These are phyloP conservation scores for Platismatia glauca DNA, from an alignment of 495 filamentous ascomycete genomes.

Conservation along the genomic window DNA sequence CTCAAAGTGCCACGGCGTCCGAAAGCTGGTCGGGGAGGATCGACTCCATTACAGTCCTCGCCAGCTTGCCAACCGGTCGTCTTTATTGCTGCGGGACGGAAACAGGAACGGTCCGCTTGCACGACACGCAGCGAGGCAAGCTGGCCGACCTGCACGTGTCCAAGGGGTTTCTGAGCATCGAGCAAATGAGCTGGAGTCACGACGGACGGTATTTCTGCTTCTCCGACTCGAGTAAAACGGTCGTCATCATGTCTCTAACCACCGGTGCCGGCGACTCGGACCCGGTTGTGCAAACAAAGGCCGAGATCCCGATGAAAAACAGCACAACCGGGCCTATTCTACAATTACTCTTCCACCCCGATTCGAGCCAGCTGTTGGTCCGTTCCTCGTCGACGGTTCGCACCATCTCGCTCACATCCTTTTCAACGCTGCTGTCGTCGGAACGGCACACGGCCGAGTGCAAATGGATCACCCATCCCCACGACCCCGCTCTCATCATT, in stretches of 20 bases:
- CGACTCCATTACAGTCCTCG: slow-evolving; percentile 22
- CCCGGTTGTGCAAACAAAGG: slow-evolving; percentile 12
- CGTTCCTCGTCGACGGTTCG: slow-evolving; percentile 16
- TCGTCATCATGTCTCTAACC: slow-evolving; percentile 17
- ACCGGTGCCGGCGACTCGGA: slow-evolving; percentile 2
- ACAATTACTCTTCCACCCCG: slow-evolving; percentile 20
- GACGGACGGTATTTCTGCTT: slow-evolving; percentile 24
- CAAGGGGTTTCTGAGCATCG: slow-evolving; percentile 21
- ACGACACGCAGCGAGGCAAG: slow-evolving; percentile 21
- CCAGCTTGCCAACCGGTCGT: slow-evolving; percentile 19
- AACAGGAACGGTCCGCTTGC: slow-evolving; percentile 18
- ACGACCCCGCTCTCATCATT: slow-evolving; percentile 22
- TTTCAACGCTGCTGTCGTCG: slow-evolving; percentile 4
- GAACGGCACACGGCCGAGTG: slow-evolving; percentile 6
- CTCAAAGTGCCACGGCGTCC: slow-evolving; percentile 12
- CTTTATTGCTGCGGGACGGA: slow-evolving; percentile 25
- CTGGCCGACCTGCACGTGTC: slow-evolving; percentile 16
- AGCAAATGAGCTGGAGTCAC: slow-evolving; percentile 25
- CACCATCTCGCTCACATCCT: slow-evolving; percentile 13
- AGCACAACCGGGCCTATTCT: slow-evolving; percentile 16
- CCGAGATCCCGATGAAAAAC: slow-evolving; percentile 14
- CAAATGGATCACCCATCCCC: slow-evolving; percentile 25
- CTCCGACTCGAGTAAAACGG: slow-evolving; percentile 20
- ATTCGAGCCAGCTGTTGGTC: slow-evolving; percentile 21
- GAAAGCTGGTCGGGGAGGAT: slow-evolving; percentile 12